These are phyloP conservation scores for Diplosphaera chodatii DNA, from an alignment of 139 green algal genomes.

Conservation along the genomic window DNA sequence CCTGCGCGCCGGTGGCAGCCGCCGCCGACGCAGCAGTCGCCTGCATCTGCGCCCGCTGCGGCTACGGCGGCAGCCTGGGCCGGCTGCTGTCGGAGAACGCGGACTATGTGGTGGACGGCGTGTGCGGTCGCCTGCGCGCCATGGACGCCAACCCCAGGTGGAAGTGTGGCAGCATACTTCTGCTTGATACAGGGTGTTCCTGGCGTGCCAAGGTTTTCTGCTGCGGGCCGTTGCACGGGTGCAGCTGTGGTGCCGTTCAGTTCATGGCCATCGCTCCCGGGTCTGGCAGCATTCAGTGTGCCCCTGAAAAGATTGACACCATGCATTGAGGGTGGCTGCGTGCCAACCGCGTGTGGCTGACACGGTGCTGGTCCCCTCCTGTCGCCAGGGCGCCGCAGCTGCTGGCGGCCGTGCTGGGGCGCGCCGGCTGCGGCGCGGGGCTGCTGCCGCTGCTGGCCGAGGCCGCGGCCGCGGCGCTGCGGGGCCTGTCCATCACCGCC, in stretches of 20 bases:
- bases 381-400: conserved; percentile 51
- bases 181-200: no score
- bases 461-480: conserved; percentile 43
- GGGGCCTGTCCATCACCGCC: conserved; percentile 53
- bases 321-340: no score
- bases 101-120: conserved; percentile 75
- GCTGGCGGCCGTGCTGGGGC: conserved; percentile 61
- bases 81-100: conserved; percentile 57
- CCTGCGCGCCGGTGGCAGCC: conserved; percentile 39
- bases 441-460: conserved; percentile 76
- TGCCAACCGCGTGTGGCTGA: no score
- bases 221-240: no score
- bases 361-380: no score
- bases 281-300: no score
- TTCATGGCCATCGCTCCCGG: no score
- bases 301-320: no score
- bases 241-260: no score
- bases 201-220: no score
- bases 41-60: conserved; percentile 42
- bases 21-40: conserved; percentile 33
- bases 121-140: conserved; percentile 57
- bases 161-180: no score
- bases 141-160: conserved; percentile 38
- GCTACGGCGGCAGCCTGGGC: conserved; percentile 37
- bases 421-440: conserved; percentile 39